Conservation (phyloP, 768 basidiomycete genomes). For the Lactarius akahatsu region DNA sequence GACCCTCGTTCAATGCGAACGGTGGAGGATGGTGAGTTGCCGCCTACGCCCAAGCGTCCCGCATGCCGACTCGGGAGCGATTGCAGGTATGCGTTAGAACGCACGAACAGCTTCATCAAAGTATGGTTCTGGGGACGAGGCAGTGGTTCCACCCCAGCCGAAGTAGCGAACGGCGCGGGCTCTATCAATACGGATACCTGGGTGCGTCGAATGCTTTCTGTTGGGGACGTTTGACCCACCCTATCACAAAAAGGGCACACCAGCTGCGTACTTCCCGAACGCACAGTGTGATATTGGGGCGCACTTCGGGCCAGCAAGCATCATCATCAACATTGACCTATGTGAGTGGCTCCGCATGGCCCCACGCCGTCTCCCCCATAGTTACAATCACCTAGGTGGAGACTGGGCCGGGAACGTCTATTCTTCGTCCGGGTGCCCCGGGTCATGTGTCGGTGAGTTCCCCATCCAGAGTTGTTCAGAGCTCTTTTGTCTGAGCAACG, state of each 20-base stretch:
- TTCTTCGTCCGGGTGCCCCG: constrained; percentile 27
- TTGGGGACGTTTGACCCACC: background rate
- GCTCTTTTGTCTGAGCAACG: background rate
- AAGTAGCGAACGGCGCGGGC: constrained; percentile 26
- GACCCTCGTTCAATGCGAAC: constrained; percentile 53
- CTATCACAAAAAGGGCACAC: constrained; percentile 26
- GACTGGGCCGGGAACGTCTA: constrained; percentile 30
- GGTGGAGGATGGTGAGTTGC: constrained; percentile 57
- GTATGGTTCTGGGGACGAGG: constrained; percentile 42
- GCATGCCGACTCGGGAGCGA: background rate
- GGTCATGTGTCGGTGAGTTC: constrained; percentile 27
- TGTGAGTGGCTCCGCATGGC: constrained; percentile 22
- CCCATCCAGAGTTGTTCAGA: background rate
- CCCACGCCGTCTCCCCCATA: background rate
- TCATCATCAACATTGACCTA: constrained; percentile 32
- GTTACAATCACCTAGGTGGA: constrained; percentile 19
- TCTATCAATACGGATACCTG: constrained; percentile 29
- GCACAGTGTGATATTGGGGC: constrained; percentile 39
- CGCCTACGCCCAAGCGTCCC: background rate
- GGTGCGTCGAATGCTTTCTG: constrained; percentile 19
- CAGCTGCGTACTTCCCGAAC: constrained; percentile 32
- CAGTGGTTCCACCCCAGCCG: constrained; percentile 22
- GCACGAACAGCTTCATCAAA: constrained; percentile 33
- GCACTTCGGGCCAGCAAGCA: constrained; percentile 32
- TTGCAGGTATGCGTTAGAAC: constrained; percentile 36